Base-by-base conservation (phyloP, 352 stramenopile species). In the Pythium sukuiense region DNA sequence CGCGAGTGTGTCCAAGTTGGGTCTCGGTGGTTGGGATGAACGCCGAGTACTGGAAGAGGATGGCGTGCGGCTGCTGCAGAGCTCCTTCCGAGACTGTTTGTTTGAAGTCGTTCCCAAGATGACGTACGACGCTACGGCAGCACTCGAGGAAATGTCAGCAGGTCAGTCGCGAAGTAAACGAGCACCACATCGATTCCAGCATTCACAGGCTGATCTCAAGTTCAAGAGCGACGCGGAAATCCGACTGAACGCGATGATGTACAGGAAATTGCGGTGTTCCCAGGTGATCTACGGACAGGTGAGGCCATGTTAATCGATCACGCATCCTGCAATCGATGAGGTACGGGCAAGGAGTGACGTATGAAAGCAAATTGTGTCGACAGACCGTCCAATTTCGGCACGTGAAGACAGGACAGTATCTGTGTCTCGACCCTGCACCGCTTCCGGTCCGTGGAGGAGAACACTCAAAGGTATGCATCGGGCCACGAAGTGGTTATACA, bases 81-180 rank as follows among this genome's bases (percentile, higher is more conserved):
- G 84, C 55, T 70, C 81, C 16, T 89, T 81, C 59, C 76, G 76
- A 30, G 81, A 92, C 58, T 90, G 84, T 24, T 58, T 90, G 55
- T 92, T 92, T 35, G 81, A 90, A 55, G 65, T 92, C 26, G 73
- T 92, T 9, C 83, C 83, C 2, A 88, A 88, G 53, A 90, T 90
- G 83, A 86, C 68, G 20, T 92, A 89, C 20, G 83, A 92, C 41
- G 76, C 83, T 3, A 89, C 81, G 0, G 69, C 80, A 39, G 71
- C 72, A 7, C 63, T 87, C 2, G 66, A 81, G 18, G 72, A 71
- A 24, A 63, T 71, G 3, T 3, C 16, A 14, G 50, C 32, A 20
- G 30, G 27, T 1, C 43, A 30, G 6, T 39, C 26, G 2, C 29
- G 24, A 43, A 14, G 16, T 9, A 52, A 26, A 20, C 16, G 66